These are phyloP conservation scores for Irpex rosettiformis DNA, from an alignment of 1,284 basidiomycete genomes.

Conservation along the genomic window DNA sequence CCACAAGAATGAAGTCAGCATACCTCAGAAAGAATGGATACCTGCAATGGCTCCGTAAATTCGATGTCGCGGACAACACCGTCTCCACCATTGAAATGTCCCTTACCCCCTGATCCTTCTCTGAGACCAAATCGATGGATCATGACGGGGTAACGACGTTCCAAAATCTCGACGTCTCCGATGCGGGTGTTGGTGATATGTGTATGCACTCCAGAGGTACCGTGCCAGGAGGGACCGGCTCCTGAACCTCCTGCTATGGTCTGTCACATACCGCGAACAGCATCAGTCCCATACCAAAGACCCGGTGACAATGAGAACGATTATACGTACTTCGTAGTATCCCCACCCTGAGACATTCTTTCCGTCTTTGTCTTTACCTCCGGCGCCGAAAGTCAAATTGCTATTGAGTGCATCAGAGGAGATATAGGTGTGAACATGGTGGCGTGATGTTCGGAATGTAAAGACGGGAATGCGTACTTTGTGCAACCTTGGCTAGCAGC, in stretches of 20 bases:
- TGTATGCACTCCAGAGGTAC: conserved; percentile 83
- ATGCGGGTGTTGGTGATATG: conserved; percentile 96
- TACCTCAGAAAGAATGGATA: conserved; percentile 83
- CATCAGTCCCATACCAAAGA: too few relatives aligned
- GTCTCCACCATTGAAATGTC: conserved; percentile 81
- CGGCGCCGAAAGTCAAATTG: conserved; percentile 89
- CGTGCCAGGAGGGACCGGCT: conserved; percentile 89
- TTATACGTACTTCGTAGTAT: conserved; percentile 85
- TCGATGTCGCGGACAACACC: conserved; percentile 89
- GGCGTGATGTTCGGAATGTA: not conserved
- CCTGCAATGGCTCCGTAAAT: conserved; percentile 82
- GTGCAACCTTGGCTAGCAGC: conserved; percentile 95
- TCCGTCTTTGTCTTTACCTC: conserved; percentile 83
- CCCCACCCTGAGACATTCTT: conserved; percentile 83
- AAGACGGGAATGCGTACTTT: conserved; percentile 49
- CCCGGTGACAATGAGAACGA: too few relatives aligned
- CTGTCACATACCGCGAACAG: too few relatives aligned
- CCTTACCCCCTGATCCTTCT: conserved; percentile 73
- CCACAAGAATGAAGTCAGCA: conserved; percentile 17
- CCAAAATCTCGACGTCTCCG: conserved; percentile 90
- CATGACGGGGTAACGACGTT: conserved; percentile 87
- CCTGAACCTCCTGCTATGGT: conserved; percentile 94
- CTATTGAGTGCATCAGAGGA: conserved; percentile 33
- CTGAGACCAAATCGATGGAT: conserved; percentile 83
- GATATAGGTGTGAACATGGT: not conserved